phyloP scores from a whole-genome alignment of 2,329 filamentous ascomycete species.

The Drechslerella coelobrocha region DNA sequence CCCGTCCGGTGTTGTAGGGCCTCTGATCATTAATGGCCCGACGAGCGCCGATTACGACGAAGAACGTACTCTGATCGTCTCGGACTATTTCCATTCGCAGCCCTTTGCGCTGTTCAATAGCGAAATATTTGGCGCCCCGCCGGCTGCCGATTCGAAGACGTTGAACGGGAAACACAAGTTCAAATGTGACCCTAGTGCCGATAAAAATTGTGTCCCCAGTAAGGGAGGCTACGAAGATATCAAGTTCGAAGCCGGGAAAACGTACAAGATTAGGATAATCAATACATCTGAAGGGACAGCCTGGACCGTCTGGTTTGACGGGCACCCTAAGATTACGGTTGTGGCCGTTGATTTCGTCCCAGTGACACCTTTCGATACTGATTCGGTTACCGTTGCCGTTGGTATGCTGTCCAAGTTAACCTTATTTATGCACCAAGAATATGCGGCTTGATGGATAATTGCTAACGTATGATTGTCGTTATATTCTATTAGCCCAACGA shows the following conservation, averaged over 20 bases:
- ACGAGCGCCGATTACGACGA: conserved; percentile 67
- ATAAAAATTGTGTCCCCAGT: conserved; percentile 52
- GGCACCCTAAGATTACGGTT: conserved; percentile 67
- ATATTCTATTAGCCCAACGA: conserved; percentile 56
- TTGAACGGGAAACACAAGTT: conserved; percentile 45
- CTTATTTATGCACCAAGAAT: neutral
- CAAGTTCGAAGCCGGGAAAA: conserved; percentile 49
- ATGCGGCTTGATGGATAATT: neutral
- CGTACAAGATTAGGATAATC: conserved; percentile 59
- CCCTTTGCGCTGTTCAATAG: conserved; percentile 54
- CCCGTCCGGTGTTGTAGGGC: conserved; percentile 67
- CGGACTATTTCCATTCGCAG: conserved; percentile 69
- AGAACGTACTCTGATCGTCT: conserved; percentile 69
- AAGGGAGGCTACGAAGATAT: conserved; percentile 47
- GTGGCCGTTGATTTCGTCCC: conserved; percentile 71
- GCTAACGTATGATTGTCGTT: neutral
- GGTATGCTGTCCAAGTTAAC: conserved; percentile 61
- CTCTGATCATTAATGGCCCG: conserved; percentile 69
- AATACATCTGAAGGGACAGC: conserved; percentile 58
- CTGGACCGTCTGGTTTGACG: conserved; percentile 63
- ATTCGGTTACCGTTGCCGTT: conserved; percentile 68
- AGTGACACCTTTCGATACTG: conserved; percentile 69
- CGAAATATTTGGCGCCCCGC: conserved; percentile 53
- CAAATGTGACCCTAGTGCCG: conserved; percentile 51
- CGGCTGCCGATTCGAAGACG: conserved; percentile 27